phyloP scores from a whole-genome alignment of 805 yeast species.

The Pichia thaimueangensis region DNA sequence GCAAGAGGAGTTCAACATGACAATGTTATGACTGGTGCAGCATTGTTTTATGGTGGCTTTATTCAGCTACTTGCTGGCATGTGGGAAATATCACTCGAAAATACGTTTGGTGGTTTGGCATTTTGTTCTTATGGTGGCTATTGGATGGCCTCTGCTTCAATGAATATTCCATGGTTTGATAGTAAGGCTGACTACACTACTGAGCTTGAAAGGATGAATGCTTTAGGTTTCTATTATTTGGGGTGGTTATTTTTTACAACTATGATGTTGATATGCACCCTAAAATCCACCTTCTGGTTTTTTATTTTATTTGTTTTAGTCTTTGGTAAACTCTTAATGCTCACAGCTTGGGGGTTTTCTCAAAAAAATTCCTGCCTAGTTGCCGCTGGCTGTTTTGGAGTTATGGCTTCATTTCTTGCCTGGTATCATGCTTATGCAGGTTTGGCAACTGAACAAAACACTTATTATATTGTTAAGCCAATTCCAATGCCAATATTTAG shows the following conservation, averaged over 20 bases:
- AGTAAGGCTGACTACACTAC: constrained; percentile 43
- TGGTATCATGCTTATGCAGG: constrained; percentile 71
- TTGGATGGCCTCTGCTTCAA: constrained; percentile 69
- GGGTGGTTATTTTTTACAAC: constrained; percentile 63
- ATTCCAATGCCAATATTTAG: constrained; percentile 4
- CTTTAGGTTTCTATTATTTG: constrained; percentile 48
- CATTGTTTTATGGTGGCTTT: constrained; percentile 66
- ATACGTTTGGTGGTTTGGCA: constrained; percentile 68
- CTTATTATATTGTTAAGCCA: constrained; percentile 40
- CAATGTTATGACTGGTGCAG: constrained; percentile 55
- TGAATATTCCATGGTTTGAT: constrained; percentile 51
- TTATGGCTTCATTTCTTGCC: constrained; percentile 51
- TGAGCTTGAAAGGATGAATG: constrained; percentile 39
- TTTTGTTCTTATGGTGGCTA: constrained; percentile 60
- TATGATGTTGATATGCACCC: constrained; percentile 46
- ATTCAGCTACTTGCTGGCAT: constrained; percentile 67
- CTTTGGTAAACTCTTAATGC: constrained; percentile 45
- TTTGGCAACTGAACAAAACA: constrained; percentile 55
- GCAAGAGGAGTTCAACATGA: constrained; percentile 60
- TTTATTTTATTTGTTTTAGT: constrained; percentile 45
- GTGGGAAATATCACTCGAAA: constrained; percentile 66
- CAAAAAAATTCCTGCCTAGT: constrained; percentile 23
- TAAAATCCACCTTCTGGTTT: constrained; percentile 47
- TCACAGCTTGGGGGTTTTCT: constrained; percentile 42
- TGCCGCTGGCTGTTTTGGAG: constrained; percentile 59